Evolutionary conservation across 2,329 filamentous ascomycete species (phyloP).

Genomic region (Hypoxylon sp.): DNA sequence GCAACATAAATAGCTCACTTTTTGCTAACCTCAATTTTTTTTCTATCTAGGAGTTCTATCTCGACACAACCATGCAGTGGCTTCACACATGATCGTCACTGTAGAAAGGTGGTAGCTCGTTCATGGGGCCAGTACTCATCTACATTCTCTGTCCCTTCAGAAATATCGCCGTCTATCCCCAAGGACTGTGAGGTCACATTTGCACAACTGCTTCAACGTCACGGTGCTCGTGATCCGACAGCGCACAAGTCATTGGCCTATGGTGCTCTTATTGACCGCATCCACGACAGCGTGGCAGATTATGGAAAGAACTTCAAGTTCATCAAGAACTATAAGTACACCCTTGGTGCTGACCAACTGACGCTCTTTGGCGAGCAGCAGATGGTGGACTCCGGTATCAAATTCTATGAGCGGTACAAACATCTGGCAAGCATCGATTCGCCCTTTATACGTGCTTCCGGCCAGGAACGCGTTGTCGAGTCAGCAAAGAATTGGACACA

Average conservation of each 20-base stretch:
- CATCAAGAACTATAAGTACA: conserved; percentile 79
- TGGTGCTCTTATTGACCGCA: conserved; percentile 72
- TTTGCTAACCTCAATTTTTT: conserved; percentile 27
- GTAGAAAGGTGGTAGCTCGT: conserved; percentile 72
- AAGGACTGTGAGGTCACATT: conserved; percentile 81
- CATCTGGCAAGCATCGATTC: conserved; percentile 69
- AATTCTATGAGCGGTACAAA: conserved; percentile 82
- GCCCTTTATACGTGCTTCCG: conserved; percentile 81
- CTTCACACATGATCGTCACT: conserved; percentile 72
- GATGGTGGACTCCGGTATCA: conserved; percentile 80
- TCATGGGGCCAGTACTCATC: conserved; percentile 92
- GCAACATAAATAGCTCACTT: conserved; percentile 35
- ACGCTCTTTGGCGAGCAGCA: conserved; percentile 77
- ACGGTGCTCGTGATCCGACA: conserved; percentile 88
- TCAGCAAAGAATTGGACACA: conserved; percentile 83
- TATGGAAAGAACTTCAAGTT: conserved; percentile 79
- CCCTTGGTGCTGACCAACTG: conserved; percentile 77
- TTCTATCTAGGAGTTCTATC: conserved; percentile 37
- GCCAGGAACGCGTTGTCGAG: conserved; percentile 78
- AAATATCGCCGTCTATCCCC: conserved; percentile 73
- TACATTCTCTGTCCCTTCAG: conserved; percentile 81
- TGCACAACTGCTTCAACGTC: conserved; percentile 84
- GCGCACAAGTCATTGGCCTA: conserved; percentile 76
- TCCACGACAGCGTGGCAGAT: conserved; percentile 70
- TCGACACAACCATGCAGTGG: conserved; percentile 64